These are phyloP conservation scores for Naganishia onofrii DNA, from an alignment of 768 basidiomycete species.

Conservation along the genomic window DNA sequence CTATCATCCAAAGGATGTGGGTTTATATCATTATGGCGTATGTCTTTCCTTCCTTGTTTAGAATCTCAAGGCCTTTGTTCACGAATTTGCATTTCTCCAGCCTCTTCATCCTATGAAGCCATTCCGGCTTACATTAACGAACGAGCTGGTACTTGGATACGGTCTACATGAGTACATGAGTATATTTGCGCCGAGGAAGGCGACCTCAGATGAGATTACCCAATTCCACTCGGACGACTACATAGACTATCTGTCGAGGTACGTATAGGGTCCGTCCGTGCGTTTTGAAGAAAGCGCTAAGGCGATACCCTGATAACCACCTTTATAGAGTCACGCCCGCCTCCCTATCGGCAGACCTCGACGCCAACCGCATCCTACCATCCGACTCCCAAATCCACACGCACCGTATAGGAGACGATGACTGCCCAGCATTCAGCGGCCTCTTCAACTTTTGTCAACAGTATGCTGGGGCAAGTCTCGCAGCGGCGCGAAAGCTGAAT, in stretches of 20 bases:
- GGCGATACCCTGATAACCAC: too few species aligned
- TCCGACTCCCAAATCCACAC: slow-evolving; percentile 28
- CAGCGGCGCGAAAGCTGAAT: slow-evolving; percentile 82
- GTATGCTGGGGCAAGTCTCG: slow-evolving; percentile 88
- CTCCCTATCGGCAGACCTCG: slow-evolving; percentile 25
- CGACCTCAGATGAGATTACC: slow-evolving; percentile 84
- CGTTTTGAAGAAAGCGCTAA: too few species aligned
- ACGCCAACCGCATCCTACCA: slow-evolving; percentile 15
- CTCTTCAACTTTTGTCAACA: slow-evolving; percentile 91
- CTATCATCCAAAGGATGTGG: slow-evolving; percentile 90
- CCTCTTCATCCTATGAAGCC: slow-evolving; percentile 99
- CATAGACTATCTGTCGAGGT: slow-evolving; percentile 91
- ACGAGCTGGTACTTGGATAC: slow-evolving; percentile 91
- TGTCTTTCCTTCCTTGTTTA: slow-evolving; percentile 40
- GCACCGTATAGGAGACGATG: slow-evolving; percentile 58
- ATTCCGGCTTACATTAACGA: slow-evolving; percentile 90
- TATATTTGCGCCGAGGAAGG: slow-evolving; percentile 82
- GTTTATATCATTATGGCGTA: slow-evolving; percentile 95
- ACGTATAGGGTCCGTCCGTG: slow-evolving; percentile 37
- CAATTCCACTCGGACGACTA: slow-evolving; percentile 93
- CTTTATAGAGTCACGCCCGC: slow-evolving; percentile 21
- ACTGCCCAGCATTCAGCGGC: slow-evolving; percentile 92
- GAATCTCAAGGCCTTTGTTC: neutral
- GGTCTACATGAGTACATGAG: slow-evolving; percentile 94
- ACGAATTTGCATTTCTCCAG: slow-evolving; percentile 55